A percentile compares a stretch with the other conserved stretches of the same genome.
Conservation (phyloP, 768 basidiomycete species). For the Suillus cothurnatus region DNA sequence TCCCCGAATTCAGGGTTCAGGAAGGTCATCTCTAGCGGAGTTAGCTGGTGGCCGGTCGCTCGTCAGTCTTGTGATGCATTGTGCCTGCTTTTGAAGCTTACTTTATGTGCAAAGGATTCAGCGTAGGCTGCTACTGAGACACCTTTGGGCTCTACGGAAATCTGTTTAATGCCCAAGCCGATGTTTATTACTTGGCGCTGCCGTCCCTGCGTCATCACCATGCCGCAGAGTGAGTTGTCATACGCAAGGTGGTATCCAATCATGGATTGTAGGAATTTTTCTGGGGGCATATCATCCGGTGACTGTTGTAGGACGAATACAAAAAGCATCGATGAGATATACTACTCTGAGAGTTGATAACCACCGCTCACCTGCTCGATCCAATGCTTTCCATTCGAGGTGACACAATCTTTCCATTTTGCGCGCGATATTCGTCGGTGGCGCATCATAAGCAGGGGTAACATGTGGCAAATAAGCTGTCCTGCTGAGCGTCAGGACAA, state of each 20-base stretch:
- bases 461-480: constrained; percentile 69
- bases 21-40: constrained; percentile 53
- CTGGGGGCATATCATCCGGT: constrained; percentile 61
- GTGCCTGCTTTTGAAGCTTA: constrained; percentile 30
- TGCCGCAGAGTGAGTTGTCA: constrained; percentile 72
- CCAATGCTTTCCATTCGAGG: constrained; percentile 72
- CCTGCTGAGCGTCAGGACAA: constrained; percentile 42
- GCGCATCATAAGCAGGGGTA: constrained; percentile 85
- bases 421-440: constrained; percentile 77
- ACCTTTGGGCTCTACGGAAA: constrained; percentile 62
- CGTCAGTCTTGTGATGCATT: background rate
- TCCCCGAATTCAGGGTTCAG: constrained; percentile 55
- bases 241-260: constrained; percentile 79
- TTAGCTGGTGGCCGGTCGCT: constrained; percentile 37
- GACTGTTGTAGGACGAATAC: constrained; percentile 35
- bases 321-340: constrained; percentile 11
- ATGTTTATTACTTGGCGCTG: constrained; percentile 79
- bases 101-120: constrained; percentile 78
- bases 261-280: constrained; percentile 68
- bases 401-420: constrained; percentile 70
- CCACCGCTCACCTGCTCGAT: constrained; percentile 65
- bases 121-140: constrained; percentile 63
- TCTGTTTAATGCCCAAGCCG: constrained; percentile 75
- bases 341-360: constrained; percentile 5
- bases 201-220: constrained; percentile 83